phyloP scores from a whole-genome alignment of 495 filamentous ascomycete genomes.

The Pyronema omphalodes region DNA sequence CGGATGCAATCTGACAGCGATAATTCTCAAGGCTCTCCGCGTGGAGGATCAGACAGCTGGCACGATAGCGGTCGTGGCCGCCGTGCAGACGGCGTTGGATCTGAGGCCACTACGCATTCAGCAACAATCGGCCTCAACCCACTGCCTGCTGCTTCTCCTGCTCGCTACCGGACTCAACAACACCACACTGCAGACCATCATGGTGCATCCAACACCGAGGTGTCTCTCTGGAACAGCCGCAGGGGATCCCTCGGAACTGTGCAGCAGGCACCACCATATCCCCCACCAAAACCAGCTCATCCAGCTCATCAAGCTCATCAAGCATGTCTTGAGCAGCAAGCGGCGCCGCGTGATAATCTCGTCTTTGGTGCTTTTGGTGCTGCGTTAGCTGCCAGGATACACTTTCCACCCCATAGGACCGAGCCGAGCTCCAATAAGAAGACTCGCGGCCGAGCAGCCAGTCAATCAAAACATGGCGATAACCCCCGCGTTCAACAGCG shows the following conservation, averaged over 20 bases:
- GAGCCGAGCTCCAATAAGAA: background rate
- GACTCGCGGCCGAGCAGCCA: background rate
- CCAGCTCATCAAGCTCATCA: slow-evolving; percentile 3
- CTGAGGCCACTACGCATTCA: background rate
- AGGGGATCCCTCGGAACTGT: background rate
- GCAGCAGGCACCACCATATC: background rate
- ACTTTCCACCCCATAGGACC: background rate
- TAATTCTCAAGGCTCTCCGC: background rate
- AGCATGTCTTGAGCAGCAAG: background rate
- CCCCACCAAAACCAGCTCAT: background rate
- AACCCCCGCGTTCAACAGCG: background rate
- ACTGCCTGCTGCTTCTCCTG: background rate
- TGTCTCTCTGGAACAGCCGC: background rate
- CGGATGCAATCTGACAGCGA: slow-evolving; percentile 1
- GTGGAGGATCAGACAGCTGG: slow-evolving; percentile 1
- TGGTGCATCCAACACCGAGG: background rate
- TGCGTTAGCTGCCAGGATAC: slow-evolving; percentile 1
- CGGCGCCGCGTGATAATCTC: background rate
- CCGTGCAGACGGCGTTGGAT: background rate
- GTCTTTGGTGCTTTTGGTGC: background rate
- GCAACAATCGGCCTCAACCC: background rate
- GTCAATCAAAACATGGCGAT: background rate
- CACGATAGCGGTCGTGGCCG: background rate
- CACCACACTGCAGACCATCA: background rate
- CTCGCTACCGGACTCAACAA: slow-evolving; percentile 3